Evolutionary conservation across 1,284 basidiomycete species (phyloP).

Genomic region (Rhodofomes roseus): DNA sequence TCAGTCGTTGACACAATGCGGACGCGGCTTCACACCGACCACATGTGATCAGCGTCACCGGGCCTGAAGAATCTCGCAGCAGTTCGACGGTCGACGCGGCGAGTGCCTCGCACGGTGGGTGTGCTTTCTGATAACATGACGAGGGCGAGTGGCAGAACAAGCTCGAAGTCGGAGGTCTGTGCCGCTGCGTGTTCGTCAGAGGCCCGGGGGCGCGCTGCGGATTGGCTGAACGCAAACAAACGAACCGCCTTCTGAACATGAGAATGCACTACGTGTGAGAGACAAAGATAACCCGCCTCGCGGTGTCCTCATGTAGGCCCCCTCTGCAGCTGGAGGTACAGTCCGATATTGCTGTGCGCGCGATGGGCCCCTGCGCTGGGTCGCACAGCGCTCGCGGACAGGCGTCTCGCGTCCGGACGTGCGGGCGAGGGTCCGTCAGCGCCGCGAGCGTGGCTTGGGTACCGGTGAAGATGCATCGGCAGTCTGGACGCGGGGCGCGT

Average conservation of each 20-base stretch:
- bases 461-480: neutral
- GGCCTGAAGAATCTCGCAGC: neutral
- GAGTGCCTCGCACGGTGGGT: neutral
- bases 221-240: neutral
- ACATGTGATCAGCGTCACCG: slow-evolving; percentile 3
- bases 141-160: neutral
- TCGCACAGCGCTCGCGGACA: neutral
- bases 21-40: neutral
- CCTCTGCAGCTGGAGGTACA: neutral
- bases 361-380: neutral
- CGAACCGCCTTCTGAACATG: neutral
- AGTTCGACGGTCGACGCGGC: neutral
- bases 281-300: slow-evolving; percentile 7
- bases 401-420: neutral
- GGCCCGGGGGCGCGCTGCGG: neutral
- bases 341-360: slow-evolving; percentile 6
- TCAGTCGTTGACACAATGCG: neutral
- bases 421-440: neutral
- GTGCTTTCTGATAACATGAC: neutral
- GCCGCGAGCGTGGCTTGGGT: neutral
- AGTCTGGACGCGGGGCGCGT: neutral
- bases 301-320: slow-evolving; percentile 2
- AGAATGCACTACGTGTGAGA: slow-evolving; percentile 1
- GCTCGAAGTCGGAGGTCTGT: neutral
- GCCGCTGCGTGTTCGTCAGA: neutral